Evolutionary conservation across 139 green algal species (phyloP).

Genomic region (Nannochloris sp.): DNA sequence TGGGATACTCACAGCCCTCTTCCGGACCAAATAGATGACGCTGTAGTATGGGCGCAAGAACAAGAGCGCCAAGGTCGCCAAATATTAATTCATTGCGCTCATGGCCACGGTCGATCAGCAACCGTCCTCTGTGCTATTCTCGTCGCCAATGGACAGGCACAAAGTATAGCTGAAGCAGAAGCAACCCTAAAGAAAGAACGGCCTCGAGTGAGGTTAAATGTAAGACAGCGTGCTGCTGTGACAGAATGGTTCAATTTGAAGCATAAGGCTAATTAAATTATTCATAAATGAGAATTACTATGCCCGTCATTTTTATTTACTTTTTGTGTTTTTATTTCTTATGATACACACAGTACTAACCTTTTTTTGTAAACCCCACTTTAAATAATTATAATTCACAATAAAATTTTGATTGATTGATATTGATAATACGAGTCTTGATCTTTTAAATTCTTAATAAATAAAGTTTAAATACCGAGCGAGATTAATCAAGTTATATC

Average conservation of each 20-base stretch:
- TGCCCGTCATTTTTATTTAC: too few relatives aligned
- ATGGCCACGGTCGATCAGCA: constrained; percentile 48
- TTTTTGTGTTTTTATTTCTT: too few relatives aligned
- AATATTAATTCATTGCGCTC: constrained; percentile 58
- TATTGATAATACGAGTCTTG: too few relatives aligned
- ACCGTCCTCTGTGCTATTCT: constrained; percentile 44
- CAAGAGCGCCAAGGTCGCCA: constrained; percentile 21
- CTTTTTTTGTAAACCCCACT: too few relatives aligned
- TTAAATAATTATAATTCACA: too few relatives aligned
- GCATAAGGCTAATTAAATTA: too few relatives aligned
- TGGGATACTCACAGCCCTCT: constrained; percentile 56
- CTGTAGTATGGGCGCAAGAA: constrained; percentile 39
- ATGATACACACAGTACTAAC: too few relatives aligned
- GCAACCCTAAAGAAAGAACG: constrained; percentile 13
- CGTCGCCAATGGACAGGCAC: constrained; percentile 21
- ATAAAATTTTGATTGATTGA: too few relatives aligned
- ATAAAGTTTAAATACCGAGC: too few relatives aligned
- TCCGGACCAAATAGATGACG: constrained; percentile 33
- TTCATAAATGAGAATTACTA: too few relatives aligned
- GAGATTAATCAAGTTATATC: too few relatives aligned
- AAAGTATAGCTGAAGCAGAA: constrained; percentile 1
- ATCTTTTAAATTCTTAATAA: too few relatives aligned
- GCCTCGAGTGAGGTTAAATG: constrained; percentile 38
- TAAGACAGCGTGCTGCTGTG: constrained; percentile 21
- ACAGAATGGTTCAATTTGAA: constrained; percentile 16